Conservation (phyloP, 129 eudicot genomes). For the Helichrysum umbraculigerum region DNA sequence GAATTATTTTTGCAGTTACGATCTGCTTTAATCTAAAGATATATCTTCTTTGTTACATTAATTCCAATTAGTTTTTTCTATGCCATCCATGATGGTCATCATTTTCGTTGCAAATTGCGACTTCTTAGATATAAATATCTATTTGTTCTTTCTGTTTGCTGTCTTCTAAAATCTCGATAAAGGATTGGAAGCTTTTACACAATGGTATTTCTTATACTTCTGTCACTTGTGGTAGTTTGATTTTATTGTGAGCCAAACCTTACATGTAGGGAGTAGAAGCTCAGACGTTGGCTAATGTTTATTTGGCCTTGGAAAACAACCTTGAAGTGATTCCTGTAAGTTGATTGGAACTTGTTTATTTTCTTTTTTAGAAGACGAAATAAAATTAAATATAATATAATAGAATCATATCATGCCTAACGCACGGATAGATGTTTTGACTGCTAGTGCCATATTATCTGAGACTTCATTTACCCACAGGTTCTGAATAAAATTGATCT, state of each 20-base stretch:
- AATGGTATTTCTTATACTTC: not conserved
- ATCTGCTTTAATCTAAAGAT: not conserved
- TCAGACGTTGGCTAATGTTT: slow-evolving; percentile 94
- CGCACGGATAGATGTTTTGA: not conserved
- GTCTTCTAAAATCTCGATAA: slow-evolving; percentile 6
- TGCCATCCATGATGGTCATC: slow-evolving; percentile 4
- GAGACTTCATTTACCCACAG: slow-evolving; percentile 40
- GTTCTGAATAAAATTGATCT: slow-evolving; percentile 96
- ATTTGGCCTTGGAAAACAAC: slow-evolving; percentile 95
- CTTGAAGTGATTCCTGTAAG: slow-evolving; percentile 97
- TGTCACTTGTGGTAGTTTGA: slow-evolving; percentile 9
- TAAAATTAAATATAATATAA: not conserved
- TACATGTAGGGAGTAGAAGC: slow-evolving; percentile 93
- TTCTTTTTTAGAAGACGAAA: not conserved
- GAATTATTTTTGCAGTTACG: slow-evolving; percentile 11
- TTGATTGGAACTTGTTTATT: slow-evolving; percentile 24
- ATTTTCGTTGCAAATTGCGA: not conserved
- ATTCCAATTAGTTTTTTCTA: not conserved
- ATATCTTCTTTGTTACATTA: not conserved
- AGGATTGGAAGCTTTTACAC: slow-evolving; percentile 3
- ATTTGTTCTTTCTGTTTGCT: not conserved
- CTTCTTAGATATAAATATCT: not conserved
- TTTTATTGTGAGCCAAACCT: slow-evolving; percentile 26
- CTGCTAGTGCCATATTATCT: slow-evolving; percentile 1
- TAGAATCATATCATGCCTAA: not conserved